A percentile compares a stretch with the other conserved stretches of the same genome.
Conservation (phyloP, 1,284 basidiomycete species). For the Ceratobasidium sp. region DNA sequence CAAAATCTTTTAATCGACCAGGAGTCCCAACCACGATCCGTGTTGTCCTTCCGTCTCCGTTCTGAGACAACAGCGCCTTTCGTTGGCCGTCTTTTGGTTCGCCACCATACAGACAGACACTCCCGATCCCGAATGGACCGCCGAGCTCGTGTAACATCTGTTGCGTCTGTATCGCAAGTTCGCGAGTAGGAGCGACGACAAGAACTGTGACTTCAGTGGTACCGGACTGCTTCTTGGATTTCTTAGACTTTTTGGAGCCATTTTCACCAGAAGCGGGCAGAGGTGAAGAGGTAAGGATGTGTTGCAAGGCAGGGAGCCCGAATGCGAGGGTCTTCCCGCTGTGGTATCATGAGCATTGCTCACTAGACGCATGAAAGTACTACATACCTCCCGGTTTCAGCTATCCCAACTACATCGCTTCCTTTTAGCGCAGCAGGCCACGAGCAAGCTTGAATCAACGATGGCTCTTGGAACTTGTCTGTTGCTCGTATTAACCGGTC, state of each 20-base stretch:
- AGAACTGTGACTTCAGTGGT: constrained; percentile 76
- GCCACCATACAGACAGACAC: constrained; percentile 93
- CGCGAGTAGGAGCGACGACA: constrained; percentile 93
- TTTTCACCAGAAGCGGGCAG: constrained; percentile 35
- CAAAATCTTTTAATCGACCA: constrained; percentile 91
- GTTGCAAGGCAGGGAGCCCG: constrained; percentile 85
- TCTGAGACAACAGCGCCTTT: constrained; percentile 59
- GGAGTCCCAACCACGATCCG: constrained; percentile 93
- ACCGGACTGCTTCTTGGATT: constrained; percentile 55
- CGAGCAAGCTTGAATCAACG: constrained; percentile 95
- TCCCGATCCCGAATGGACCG: constrained; percentile 80
- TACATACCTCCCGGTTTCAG: constrained; percentile 90
- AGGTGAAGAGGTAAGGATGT: constrained; percentile 22
- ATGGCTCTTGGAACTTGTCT: constrained; percentile 86
- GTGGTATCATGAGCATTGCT: constrained; percentile 50
- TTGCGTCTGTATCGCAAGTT: constrained; percentile 95
- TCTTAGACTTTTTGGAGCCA: constrained; percentile 55
- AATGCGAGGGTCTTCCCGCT: constrained; percentile 98
- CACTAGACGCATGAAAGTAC: not conserved
- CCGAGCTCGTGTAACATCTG: constrained; percentile 86
- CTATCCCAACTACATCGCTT: constrained; percentile 94
- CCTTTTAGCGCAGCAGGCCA: constrained; percentile 92
- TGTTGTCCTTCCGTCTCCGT: constrained; percentile 65
- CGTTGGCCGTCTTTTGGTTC: constrained; percentile 91
- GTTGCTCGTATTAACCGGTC: constrained; percentile 72